Percentiles rank a stretch among this genome's conserved stretches.
Evolutionary conservation across 1,284 basidiomycete species (phyloP).

Genomic region (Filobasidium uniguttulatum): DNA sequence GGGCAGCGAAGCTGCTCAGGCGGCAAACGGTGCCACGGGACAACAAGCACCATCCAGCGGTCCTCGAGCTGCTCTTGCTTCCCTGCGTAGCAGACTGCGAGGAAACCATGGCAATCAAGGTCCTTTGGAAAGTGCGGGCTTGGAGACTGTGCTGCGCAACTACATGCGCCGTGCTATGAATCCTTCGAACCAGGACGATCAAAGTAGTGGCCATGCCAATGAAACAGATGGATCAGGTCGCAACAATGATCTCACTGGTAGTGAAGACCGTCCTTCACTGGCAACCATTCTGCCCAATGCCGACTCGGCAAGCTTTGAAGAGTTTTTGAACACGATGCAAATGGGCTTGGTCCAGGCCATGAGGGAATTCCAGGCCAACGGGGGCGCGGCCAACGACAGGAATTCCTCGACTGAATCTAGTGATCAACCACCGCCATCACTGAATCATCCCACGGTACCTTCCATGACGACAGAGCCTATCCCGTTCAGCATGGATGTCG

Average conservation of each 20-base stretch:
- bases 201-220: constrained; percentile 13
- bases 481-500: background rate
- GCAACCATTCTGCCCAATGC: constrained; percentile 10
- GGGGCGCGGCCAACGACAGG: constrained; percentile 7
- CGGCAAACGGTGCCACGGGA: constrained; percentile 17
- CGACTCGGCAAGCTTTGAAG: constrained; percentile 24
- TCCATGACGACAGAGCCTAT: background rate
- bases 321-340: constrained; percentile 30
- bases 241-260: background rate
- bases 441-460: too few relatives aligned
- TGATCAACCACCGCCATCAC: too few relatives aligned
- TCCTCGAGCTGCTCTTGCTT: constrained; percentile 19
- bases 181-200: too few relatives aligned
- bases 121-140: constrained; percentile 3
- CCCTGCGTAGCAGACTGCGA: constrained; percentile 27
- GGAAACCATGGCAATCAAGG: constrained; percentile 14
- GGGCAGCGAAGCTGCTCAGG: constrained; percentile 12
- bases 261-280: background rate
- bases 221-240: background rate
- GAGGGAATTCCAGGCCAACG: constrained; percentile 24
- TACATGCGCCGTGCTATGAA: constrained; percentile 28
- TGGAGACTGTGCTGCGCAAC: constrained; percentile 28
- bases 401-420: background rate
- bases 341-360: constrained; percentile 28
- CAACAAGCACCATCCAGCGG: constrained; percentile 1